phyloP scores from a whole-genome alignment of 768 basidiomycete genomes.

The Lentinula edodes region DNA sequence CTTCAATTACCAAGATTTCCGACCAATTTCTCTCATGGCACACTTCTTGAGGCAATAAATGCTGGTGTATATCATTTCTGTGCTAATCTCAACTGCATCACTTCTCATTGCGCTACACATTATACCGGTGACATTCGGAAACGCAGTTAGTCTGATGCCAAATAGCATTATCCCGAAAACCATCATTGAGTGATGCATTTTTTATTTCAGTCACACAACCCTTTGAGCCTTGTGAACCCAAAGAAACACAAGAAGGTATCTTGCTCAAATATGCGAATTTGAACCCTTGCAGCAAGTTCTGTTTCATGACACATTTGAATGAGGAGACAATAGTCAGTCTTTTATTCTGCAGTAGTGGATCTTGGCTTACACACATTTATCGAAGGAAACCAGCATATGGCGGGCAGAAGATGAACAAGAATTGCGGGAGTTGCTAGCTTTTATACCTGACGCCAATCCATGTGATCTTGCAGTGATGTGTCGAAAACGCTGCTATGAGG shows the following conservation, averaged over 20 bases:
- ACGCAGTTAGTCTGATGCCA: background rate
- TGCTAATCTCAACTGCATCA: background rate
- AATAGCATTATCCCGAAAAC: background rate
- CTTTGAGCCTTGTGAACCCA: slow-evolving; percentile 24
- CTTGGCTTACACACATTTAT: background rate
- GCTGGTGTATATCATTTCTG: background rate
- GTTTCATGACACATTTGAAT: background rate
- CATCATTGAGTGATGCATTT: background rate
- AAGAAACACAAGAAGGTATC: slow-evolving; percentile 36
- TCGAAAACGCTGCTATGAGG: slow-evolving; percentile 43
- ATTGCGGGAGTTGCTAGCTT: slow-evolving; percentile 23
- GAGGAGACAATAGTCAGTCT: background rate
- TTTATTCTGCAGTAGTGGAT: background rate
- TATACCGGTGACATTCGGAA: background rate
- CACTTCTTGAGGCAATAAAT: background rate
- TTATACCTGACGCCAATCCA: slow-evolving; percentile 40
- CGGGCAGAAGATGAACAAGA: background rate
- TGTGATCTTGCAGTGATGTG: slow-evolving; percentile 47
- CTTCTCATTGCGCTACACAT: background rate
- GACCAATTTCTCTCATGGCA: slow-evolving; percentile 8
- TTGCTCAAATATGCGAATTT: slow-evolving; percentile 28
- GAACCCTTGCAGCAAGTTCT: slow-evolving; percentile 13
- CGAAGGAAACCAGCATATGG: background rate
- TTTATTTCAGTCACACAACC: slow-evolving; percentile 21
- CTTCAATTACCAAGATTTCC: slow-evolving; percentile 8